Evolutionary conservation across 202 grass and related monocot species (phyloP).

Genomic region (Brachypodium distachyon): DNA sequence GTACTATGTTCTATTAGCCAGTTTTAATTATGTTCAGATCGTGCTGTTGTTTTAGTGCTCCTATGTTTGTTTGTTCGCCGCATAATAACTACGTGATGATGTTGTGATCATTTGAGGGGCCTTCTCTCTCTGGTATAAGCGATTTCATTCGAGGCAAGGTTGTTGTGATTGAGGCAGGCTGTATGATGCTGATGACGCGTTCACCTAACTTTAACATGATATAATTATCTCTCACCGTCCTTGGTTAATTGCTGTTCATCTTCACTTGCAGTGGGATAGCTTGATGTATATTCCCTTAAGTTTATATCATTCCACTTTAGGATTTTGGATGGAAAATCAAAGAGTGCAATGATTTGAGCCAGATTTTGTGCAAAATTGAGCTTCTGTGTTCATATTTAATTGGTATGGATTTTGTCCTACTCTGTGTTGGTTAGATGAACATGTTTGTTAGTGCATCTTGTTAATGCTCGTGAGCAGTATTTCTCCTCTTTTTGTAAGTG

Average conservation of each 20-base stretch:
- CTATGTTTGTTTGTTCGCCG: conserved; percentile 9
- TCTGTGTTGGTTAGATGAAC: no score
- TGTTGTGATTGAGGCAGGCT: conserved; percentile 1
- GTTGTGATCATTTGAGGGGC: conserved; percentile 16
- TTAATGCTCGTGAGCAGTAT: not conserved
- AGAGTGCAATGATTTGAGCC: not conserved
- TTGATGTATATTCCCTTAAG: not conserved
- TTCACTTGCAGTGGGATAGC: not conserved
- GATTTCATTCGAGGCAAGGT: not conserved
- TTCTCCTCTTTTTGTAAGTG: not conserved
- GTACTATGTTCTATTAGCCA: not conserved
- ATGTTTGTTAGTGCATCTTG: not conserved
- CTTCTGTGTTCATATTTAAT: not conserved
- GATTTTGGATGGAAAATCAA: not conserved
- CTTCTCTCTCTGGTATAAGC: not conserved
- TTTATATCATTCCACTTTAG: not conserved
- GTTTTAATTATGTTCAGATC: conserved; percentile 11
- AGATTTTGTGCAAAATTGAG: not conserved
- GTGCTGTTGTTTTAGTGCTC: not conserved
- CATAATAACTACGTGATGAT: conserved; percentile 21
- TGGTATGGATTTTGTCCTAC: not conserved
- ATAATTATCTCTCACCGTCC: not conserved
- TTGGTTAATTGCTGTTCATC: not conserved
- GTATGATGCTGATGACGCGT: conserved; percentile 18
- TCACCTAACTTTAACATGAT: not conserved